A percentile compares a stretch with the other conserved stretches of the same genome.
These are phyloP conservation scores for Alectoria sarmentosa DNA, from an alignment of 495 filamentous ascomycete genomes.

Conservation along the genomic window DNA sequence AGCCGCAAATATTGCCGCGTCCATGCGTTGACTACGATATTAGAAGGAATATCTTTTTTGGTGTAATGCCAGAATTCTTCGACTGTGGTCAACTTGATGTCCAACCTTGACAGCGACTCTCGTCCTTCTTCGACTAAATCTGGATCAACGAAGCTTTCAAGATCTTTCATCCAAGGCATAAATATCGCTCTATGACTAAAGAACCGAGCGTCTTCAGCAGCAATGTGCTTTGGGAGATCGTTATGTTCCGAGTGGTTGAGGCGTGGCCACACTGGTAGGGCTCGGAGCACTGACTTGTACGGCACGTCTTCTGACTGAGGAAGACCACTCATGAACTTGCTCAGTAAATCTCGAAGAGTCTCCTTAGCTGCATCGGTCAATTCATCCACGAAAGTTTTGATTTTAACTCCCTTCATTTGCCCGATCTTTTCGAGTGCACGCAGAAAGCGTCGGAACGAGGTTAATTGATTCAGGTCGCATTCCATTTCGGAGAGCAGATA, in stretches of 20 bases:
- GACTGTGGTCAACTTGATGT: not conserved
- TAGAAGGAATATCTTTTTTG: constrained; percentile 9
- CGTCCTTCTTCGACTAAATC: not conserved
- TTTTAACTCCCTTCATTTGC: not conserved
- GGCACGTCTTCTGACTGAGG: not conserved
- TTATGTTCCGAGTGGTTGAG: not conserved
- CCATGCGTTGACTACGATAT: not conserved
- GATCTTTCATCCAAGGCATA: constrained; percentile 14
- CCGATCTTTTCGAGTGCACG: not conserved
- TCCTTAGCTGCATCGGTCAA: constrained; percentile 4
- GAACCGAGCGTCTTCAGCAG: constrained; percentile 4
- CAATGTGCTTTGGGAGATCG: not conserved
- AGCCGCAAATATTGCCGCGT: not conserved
- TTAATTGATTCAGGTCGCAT: not conserved
- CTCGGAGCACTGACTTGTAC: not conserved
- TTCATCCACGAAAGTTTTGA: not conserved
- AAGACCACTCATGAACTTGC: not conserved
- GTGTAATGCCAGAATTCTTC: constrained; percentile 5
- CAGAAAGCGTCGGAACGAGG: constrained; percentile 15
- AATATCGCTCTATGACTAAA: constrained; percentile 10
- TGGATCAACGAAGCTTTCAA: constrained; percentile 9
- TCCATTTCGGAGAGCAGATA: constrained; percentile 8
- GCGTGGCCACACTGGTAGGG: constrained; percentile 19
- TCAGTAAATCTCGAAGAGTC: not conserved
- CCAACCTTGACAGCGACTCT: not conserved